Percentiles rank a stretch among this genome's conserved stretches.
Evolutionary conservation across 257 asterid species (phyloP).

Genomic region (Przewalskia tangutica): DNA sequence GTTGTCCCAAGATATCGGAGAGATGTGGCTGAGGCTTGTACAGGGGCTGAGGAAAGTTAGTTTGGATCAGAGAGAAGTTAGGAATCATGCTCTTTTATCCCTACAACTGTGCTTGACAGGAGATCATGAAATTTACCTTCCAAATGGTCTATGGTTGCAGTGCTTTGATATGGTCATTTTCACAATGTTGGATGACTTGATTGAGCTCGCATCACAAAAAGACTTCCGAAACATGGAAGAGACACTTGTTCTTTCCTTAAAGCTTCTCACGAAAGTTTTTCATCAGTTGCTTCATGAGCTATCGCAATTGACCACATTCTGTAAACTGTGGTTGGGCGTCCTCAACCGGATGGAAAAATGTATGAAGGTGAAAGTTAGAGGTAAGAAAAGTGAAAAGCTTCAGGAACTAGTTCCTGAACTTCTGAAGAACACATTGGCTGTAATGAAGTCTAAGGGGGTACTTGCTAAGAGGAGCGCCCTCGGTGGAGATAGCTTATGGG

Average conservation of each 20-base stretch:
- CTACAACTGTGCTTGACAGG: constrained; percentile 65
- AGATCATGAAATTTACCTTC: constrained; percentile 47
- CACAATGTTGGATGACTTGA: constrained; percentile 75
- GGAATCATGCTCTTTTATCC: constrained; percentile 31
- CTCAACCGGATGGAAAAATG: constrained; percentile 75
- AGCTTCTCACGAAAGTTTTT: constrained; percentile 57
- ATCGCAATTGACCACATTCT: constrained; percentile 56
- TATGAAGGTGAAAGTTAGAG: constrained; percentile 53
- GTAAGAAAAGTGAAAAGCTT: constrained; percentile 63
- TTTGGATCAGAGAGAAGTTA: constrained; percentile 52
- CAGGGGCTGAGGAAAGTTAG: constrained; percentile 83
- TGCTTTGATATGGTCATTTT: constrained; percentile 80
- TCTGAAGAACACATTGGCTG: constrained; percentile 57
- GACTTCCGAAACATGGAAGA: constrained; percentile 83
- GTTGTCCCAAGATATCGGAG: constrained; percentile 29
- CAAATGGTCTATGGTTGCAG: constrained; percentile 56
- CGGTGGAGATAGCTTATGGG: constrained; percentile 86
- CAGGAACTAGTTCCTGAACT: constrained; percentile 74
- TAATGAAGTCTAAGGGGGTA: constrained; percentile 73
- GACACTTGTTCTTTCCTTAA: constrained; percentile 66
- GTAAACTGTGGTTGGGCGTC: constrained; percentile 79
- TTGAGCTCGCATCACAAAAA: constrained; percentile 75
- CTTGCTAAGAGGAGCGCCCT: constrained; percentile 64
- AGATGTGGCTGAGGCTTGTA: constrained; percentile 87
- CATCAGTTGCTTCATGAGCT: constrained; percentile 38